Evolutionary conservation across 352 stramenopile genomes (phyloP).

Genomic region (Labyrinthula sp.): DNA sequence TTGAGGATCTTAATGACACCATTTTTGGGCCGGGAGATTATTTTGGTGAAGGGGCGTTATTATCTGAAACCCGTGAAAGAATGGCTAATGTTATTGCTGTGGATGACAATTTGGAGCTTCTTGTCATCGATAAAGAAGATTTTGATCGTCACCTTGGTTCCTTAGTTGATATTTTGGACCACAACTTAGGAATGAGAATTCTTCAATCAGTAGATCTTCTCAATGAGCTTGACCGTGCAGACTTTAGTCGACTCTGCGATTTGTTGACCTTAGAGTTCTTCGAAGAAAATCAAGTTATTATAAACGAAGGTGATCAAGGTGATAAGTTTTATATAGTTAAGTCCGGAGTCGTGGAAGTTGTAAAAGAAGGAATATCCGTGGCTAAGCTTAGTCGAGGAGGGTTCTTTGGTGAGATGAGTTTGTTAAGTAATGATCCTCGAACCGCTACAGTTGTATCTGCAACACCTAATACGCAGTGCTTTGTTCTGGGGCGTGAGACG

Average conservation of each 20-base stretch:
- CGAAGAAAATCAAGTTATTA: constrained; percentile 53
- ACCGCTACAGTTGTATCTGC: constrained; percentile 31
- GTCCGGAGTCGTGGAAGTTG: constrained; percentile 58
- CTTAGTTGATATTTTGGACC: constrained; percentile 62
- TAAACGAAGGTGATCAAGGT: constrained; percentile 75
- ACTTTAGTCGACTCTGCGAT: constrained; percentile 57
- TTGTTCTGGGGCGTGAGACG: constrained; percentile 38
- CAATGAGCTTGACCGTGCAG: constrained; percentile 53
- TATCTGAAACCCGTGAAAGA: constrained; percentile 26
- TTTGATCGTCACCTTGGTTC: constrained; percentile 78
- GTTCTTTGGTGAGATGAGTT: constrained; percentile 39
- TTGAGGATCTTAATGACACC: constrained; percentile 39
- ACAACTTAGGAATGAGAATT: constrained; percentile 75
- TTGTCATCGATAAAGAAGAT: constrained; percentile 68
- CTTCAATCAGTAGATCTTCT: constrained; percentile 64
- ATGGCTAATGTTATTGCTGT: constrained; percentile 33
- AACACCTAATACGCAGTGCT: constrained; percentile 24
- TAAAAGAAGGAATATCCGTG: constrained; percentile 33
- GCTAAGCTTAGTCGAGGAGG: constrained; percentile 35
- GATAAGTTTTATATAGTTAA: constrained; percentile 94
- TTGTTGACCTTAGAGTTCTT: constrained; percentile 45
- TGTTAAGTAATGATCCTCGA: constrained; percentile 32
- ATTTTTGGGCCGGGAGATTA: constrained; percentile 31
- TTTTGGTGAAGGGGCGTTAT: constrained; percentile 35
- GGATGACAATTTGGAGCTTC: constrained; percentile 28